Evolutionary conservation across 169 alveolate genomes (phyloP).

Genomic region (Blepharisma undulans): DNA sequence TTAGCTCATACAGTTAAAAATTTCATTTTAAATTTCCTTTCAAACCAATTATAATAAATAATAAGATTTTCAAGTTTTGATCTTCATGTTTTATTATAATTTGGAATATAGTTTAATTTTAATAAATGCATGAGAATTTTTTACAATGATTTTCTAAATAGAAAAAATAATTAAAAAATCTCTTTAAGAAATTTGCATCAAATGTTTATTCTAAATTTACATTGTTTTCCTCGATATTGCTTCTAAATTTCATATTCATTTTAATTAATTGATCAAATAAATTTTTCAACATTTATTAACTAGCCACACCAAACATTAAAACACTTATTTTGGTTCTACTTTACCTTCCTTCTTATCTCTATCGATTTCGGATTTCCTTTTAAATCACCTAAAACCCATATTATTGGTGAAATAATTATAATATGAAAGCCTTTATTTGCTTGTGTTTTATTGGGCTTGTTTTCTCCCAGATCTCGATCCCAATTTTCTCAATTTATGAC

Average conservation of each 20-base stretch:
- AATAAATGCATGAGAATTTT: too few relatives aligned
- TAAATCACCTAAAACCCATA: neutral
- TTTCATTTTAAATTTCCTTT: too few relatives aligned
- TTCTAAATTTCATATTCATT: too few relatives aligned
- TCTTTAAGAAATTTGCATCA: too few relatives aligned
- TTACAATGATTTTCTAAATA: too few relatives aligned
- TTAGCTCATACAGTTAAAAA: too few relatives aligned
- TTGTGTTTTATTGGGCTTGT: neutral
- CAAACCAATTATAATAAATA: too few relatives aligned
- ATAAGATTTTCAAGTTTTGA: too few relatives aligned
- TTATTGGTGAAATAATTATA: conserved; percentile 8
- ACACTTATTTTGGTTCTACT: neutral
- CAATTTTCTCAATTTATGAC: neutral
- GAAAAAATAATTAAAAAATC: too few relatives aligned
- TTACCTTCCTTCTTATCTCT: neutral
- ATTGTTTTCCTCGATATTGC: too few relatives aligned
- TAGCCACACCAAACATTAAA: neutral
- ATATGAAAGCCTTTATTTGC: neutral
- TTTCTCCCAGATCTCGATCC: neutral
- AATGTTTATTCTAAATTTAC: neutral
- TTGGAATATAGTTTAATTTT: too few relatives aligned
- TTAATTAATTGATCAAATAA: neutral
- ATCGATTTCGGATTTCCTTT: neutral
- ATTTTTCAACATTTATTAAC: neutral
- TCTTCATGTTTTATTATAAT: too few relatives aligned